Evolutionary conservation across 495 filamentous ascomycete species (phyloP), one percentile per base, ranked within the genome.

Genomic region (Tuber indicum): DNA sequence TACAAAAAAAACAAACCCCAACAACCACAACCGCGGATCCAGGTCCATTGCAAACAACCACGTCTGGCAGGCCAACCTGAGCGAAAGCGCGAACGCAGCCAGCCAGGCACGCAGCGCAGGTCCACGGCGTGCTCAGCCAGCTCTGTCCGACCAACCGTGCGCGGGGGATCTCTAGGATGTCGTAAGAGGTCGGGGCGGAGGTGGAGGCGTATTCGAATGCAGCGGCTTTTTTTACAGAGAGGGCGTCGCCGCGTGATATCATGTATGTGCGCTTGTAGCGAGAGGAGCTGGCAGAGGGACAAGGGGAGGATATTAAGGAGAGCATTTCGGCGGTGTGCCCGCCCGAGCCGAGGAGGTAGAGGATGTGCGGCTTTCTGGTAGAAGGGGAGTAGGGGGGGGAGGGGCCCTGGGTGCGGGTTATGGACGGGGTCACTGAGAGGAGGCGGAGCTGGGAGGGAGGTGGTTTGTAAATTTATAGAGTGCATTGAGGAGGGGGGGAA

Each of bases 261-360:
- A 97, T 86, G 84, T 97, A 99, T 74, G 92, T 95, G 32, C 96
- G 89, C 82, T 92, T 90, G 7, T 86, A 87, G n/a, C 52, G 82
- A 89, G 91, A 75, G 83, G 72, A 3, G 47, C 45, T 4, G 84
- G 80, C 36, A 84, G 75, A 62, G 88, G 84, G 23, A 85, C 84
- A 52, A 21, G 47, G 6, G 47, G 47, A 52, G 41, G 87, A 84
- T 41, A 98, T 87, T 85, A 96, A 91, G 76, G 91, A 89, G 70
- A 97, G 86, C 92, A 98, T 96, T 86, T 99, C 96, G 19, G 93
- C 89, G 1, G 95, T 97, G 86, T 99, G 96, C 7, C 96, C 96
- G 75, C 96, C 96, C 43, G 92, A 95, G 58, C 96, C 96, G 73
- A 98, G 91, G 73, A 98, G 89, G 75, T 96, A 87, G 41, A 97